Percentiles rank a stretch among this genome's conserved stretches.
phyloP scores from a whole-genome alignment of 805 yeast genomes.

The Ogataea ganodermae region DNA sequence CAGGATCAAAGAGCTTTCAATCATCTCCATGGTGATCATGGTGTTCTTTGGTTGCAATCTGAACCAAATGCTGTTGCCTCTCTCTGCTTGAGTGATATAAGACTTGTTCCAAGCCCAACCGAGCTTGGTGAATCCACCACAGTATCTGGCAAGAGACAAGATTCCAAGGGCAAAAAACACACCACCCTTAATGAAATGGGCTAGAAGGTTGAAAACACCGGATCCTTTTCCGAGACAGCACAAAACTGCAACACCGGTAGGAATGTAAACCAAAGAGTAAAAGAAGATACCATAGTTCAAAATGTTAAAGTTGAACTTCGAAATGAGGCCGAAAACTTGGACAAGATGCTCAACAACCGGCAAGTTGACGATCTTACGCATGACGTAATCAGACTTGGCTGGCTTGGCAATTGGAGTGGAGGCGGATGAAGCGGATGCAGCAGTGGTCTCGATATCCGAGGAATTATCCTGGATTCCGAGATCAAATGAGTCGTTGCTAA shows the following conservation, averaged over 20 bases:
- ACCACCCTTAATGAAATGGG: conserved; percentile 96
- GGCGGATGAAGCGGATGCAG: neutral
- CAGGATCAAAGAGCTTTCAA: conserved; percentile 78
- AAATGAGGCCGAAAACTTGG: conserved; percentile 29
- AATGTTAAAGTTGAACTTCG: conserved; percentile 46
- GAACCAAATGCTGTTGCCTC: conserved; percentile 33
- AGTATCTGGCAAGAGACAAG: conserved; percentile 79
- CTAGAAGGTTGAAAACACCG: conserved; percentile 76
- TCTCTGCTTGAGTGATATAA: conserved; percentile 30
- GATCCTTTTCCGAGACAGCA: conserved; percentile 66
- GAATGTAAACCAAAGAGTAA: conserved; percentile 56
- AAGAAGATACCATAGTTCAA: conserved; percentile 68
- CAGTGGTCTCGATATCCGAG: conserved; percentile 7
- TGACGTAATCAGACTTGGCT: conserved; percentile 35
- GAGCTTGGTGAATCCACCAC: conserved; percentile 71
- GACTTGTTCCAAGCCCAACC: conserved; percentile 92
- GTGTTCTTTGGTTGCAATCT: conserved; percentile 41
- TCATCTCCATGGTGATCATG: conserved; percentile 77
- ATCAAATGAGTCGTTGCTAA: conserved; percentile 28
- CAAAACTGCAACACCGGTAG: conserved; percentile 64
- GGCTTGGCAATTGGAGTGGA: conserved; percentile 8
- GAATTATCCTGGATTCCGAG: conserved; percentile 19
- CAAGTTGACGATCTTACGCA: conserved; percentile 39
- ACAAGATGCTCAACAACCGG: conserved; percentile 20
- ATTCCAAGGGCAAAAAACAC: conserved; percentile 79